A percentile compares a stretch with the other conserved stretches of the same genome.
These are phyloP conservation scores for Naegleria lovaniensis DNA, from an alignment of 208 protist species.

Conservation along the genomic window DNA sequence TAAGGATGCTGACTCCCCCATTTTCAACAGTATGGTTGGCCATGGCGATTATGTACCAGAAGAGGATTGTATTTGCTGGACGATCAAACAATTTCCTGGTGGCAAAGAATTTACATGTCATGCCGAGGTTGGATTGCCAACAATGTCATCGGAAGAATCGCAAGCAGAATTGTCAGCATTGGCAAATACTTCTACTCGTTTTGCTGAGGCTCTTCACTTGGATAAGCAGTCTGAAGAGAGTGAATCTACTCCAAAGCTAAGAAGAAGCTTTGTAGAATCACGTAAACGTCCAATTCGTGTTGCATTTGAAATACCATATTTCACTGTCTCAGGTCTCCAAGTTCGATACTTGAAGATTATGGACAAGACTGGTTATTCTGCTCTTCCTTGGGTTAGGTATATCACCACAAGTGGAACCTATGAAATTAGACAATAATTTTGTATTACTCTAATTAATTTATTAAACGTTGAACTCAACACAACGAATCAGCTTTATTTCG, in stretches of 20 bases:
- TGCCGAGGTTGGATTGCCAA: conserved; percentile 90
- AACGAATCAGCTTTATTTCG: too few species aligned
- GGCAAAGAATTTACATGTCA: conserved; percentile 81
- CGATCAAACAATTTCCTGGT: conserved; percentile 90
- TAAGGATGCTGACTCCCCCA: conserved; percentile 88
- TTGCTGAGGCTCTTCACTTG: neutral
- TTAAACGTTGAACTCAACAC: too few species aligned
- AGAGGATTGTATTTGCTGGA: conserved; percentile 89
- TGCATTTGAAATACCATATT: conserved; percentile 97
- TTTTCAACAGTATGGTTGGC: conserved; percentile 73
- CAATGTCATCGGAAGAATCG: conserved; percentile 64
- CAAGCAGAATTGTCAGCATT: neutral
- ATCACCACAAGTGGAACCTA: conserved; percentile 94
- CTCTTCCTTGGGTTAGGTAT: conserved; percentile 97
- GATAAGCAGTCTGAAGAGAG: neutral
- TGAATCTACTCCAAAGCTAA: conserved; percentile 35
- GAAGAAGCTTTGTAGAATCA: conserved; percentile 17
- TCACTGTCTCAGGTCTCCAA: conserved; percentile 94
- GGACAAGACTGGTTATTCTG: conserved; percentile 90
- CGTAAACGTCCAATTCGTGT: conserved; percentile 86
- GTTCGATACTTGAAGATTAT: conserved; percentile 96
- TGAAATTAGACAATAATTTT: conserved; percentile 61
- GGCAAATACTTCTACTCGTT: neutral
- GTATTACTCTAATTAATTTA: neutral
- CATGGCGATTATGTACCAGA: conserved; percentile 91